Conservation (phyloP, 2,329 filamentous ascomycete species). For the Davidsoniella neocaledoniae region DNA sequence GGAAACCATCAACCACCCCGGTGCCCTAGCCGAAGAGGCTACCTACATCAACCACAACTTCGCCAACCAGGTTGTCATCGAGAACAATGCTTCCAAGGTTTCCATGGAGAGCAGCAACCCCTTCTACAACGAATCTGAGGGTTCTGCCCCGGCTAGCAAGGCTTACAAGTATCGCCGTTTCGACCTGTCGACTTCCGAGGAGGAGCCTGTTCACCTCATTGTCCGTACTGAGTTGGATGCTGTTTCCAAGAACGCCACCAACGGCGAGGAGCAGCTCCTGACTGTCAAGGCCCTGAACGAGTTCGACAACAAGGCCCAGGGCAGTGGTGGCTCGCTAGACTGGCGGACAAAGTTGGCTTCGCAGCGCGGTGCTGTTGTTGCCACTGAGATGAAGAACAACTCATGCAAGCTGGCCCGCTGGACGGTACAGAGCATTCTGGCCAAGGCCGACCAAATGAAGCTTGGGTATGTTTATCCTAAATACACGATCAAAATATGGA, state of each 20-base stretch:
- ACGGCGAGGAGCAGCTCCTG: slow-evolving; percentile 77
- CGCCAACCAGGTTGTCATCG: slow-evolving; percentile 81
- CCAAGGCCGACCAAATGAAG: slow-evolving; percentile 97
- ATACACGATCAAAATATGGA: neutral
- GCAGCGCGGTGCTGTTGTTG: slow-evolving; percentile 91
- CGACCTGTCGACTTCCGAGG: slow-evolving; percentile 85
- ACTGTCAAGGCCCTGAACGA: slow-evolving; percentile 96
- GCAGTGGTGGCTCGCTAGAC: slow-evolving; percentile 85
- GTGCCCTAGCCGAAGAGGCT: slow-evolving; percentile 82
- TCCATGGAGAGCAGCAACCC: slow-evolving; percentile 82
- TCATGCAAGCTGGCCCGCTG: slow-evolving; percentile 94
- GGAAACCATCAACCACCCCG: slow-evolving; percentile 87
- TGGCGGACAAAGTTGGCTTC: slow-evolving; percentile 90
- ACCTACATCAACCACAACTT: slow-evolving; percentile 99
- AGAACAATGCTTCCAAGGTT: slow-evolving; percentile 62
- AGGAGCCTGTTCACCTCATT: slow-evolving; percentile 82
- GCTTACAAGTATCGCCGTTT: slow-evolving; percentile 97
- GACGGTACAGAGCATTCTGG: slow-evolving; percentile 93
- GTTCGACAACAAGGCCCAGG: slow-evolving; percentile 95
- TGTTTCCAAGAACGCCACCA: slow-evolving; percentile 86
- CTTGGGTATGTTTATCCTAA: slow-evolving; percentile 50
- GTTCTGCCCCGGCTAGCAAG: slow-evolving; percentile 87
- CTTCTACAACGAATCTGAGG: slow-evolving; percentile 89
- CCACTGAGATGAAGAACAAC: slow-evolving; percentile 99
- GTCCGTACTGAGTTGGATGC: slow-evolving; percentile 93